Percentiles rank a stretch among this genome's conserved stretches.
Conservation (phyloP, 108 stramenopile species). For the Nitzschia sp. region DNA sequence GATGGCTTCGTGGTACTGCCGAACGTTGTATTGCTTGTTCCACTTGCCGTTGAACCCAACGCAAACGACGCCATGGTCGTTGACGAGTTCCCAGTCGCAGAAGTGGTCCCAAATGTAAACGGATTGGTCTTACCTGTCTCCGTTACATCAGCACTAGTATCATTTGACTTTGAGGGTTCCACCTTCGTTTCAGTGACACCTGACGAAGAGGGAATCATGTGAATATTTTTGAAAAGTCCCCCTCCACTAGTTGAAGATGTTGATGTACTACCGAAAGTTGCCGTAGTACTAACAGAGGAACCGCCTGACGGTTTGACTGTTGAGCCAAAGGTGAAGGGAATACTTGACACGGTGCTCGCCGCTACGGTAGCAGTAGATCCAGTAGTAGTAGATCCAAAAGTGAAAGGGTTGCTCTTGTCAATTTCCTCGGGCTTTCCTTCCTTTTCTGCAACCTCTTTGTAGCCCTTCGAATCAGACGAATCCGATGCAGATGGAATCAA, state of each 20-base stretch:
- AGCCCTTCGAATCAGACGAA: background rate
- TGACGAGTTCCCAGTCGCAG: background rate
- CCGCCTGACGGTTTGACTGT: too few relatives aligned
- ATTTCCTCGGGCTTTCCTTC: background rate
- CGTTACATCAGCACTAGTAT: too few relatives aligned
- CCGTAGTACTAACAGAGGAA: too few relatives aligned
- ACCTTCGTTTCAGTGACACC: too few relatives aligned
- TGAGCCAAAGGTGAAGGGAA: conserved; percentile 2
- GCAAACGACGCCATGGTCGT: too few relatives aligned
- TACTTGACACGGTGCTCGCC: background rate
- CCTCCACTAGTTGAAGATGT: too few relatives aligned
- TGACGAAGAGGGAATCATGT: background rate
- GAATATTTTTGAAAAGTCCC: conserved; percentile 5
- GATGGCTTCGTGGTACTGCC: too few relatives aligned
- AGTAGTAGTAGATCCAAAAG: background rate
- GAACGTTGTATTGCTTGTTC: background rate
- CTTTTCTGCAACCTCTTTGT: background rate
- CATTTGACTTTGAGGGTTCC: too few relatives aligned
- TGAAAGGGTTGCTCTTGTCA: background rate
- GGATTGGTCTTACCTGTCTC: background rate
- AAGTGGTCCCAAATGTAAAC: conserved; percentile 4
- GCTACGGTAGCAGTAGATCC: too few relatives aligned
- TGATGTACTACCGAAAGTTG: too few relatives aligned
- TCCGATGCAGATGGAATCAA: background rate
- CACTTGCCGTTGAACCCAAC: too few relatives aligned